Percentiles rank a stretch among this genome's conserved stretches.
Conservation (phyloP, 2,329 filamentous ascomycete species). For the Orbilia javanica region DNA sequence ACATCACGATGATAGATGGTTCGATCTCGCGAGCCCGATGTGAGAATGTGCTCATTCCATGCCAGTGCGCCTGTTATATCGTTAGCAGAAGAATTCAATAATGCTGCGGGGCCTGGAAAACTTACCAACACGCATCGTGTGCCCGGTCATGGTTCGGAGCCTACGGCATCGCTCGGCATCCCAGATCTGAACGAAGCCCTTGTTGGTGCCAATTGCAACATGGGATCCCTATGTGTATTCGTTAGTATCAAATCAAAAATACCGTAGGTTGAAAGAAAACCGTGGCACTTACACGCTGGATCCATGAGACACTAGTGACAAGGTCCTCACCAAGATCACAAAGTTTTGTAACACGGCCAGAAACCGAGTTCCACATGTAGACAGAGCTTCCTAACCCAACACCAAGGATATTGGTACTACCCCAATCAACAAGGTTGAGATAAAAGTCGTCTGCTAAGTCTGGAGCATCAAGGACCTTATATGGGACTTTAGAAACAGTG, state of each 20-base stretch:
- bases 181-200: conserved; percentile 97
- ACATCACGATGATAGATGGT: conserved; percentile 96
- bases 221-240: conserved; percentile 77
- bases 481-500: conserved; percentile 94
- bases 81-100: conserved; percentile 33
- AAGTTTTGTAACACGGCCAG: conserved; percentile 90
- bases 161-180: conserved; percentile 89
- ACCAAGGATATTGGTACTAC: conserved; percentile 90
- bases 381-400: conserved; percentile 93
- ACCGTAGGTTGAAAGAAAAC: neutral
- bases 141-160: conserved; percentile 94
- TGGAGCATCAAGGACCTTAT: conserved; percentile 96
- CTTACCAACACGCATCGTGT: conserved; percentile 86
- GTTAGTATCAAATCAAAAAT: conserved; percentile 16
- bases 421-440: conserved; percentile 97
- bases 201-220: conserved; percentile 92
- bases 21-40: conserved; percentile 92
- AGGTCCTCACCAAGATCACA: conserved; percentile 93
- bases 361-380: conserved; percentile 97
- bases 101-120: neutral
- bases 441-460: conserved; percentile 98
- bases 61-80: conserved; percentile 74
- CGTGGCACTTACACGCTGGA: conserved; percentile 76
- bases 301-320: conserved; percentile 98
- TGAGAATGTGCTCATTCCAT: conserved; percentile 98